phyloP scores from a whole-genome alignment of 495 filamentous ascomycete species.

The Xylaria venustula region DNA sequence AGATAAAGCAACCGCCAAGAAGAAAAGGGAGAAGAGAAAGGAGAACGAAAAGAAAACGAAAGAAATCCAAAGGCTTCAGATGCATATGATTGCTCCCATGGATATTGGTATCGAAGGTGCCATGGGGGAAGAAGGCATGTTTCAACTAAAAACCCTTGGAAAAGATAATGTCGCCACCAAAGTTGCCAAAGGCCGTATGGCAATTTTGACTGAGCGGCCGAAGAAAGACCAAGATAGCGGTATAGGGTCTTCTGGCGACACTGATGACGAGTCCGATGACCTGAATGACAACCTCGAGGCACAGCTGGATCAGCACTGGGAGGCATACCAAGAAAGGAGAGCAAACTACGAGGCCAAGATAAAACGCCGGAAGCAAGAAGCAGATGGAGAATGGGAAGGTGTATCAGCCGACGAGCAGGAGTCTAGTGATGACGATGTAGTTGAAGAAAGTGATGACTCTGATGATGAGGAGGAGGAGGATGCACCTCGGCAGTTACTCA shows the following conservation, averaged over 20 bases:
- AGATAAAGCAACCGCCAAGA: conserved; percentile 69
- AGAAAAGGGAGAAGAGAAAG: conserved; percentile 74
- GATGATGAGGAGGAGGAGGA: conserved; percentile 38
- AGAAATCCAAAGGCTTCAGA: conserved; percentile 89
- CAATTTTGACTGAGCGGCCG: conserved; percentile 51
- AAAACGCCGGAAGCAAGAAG: conserved; percentile 80
- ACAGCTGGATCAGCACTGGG: conserved; percentile 84
- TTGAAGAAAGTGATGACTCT: conserved; percentile 55
- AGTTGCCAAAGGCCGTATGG: conserved; percentile 78
- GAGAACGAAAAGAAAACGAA: conserved; percentile 89
- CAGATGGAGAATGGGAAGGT: conserved; percentile 88
- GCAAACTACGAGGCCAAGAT: conserved; percentile 81
- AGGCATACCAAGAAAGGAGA: conserved; percentile 77
- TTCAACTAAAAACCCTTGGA: conserved; percentile 76
- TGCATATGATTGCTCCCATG: conserved; percentile 93
- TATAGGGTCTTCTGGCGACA: conserved; percentile 53
- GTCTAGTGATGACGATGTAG: conserved; percentile 55
- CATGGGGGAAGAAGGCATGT: conserved; percentile 74
- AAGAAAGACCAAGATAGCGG: conserved; percentile 60
- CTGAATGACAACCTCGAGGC: conserved; percentile 79
- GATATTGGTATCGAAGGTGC: conserved; percentile 93
- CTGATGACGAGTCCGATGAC: conserved; percentile 65
- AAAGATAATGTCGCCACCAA: conserved; percentile 65
- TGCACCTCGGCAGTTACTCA: conserved; percentile 41
- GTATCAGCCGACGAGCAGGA: conserved; percentile 69